Evolutionary conservation across 2,329 filamentous ascomycete genomes (phyloP).

Genomic region (Alternaria conjuncta): DNA sequence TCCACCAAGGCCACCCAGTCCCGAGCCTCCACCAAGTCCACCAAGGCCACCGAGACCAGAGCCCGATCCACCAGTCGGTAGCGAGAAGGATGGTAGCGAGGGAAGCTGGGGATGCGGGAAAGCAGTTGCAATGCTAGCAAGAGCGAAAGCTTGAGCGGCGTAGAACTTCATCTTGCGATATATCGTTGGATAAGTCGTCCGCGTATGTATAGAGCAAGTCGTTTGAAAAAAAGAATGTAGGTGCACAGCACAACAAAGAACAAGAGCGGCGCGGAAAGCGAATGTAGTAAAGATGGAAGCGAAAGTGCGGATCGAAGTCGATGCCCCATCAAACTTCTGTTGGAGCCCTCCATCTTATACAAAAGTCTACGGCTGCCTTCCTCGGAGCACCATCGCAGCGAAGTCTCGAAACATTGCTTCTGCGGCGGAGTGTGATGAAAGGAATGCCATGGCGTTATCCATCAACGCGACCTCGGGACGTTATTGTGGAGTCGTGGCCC

Average conservation of each 20-base stretch:
- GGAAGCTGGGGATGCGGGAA: conserved; percentile 28
- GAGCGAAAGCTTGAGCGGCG: conserved; percentile 19
- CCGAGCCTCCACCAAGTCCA: neutral
- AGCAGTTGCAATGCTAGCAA: conserved; percentile 31
- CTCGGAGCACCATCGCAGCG: neutral
- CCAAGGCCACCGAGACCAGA: neutral
- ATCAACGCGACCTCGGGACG: neutral
- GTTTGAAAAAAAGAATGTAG: conserved; percentile 14
- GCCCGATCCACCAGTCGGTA: conserved; percentile 11
- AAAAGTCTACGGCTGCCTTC: neutral
- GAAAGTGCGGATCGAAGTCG: conserved; percentile 11
- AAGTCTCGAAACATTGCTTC: conserved; percentile 1
- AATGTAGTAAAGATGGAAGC: conserved; percentile 1
- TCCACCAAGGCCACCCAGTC: neutral
- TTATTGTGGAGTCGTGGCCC: neutral
- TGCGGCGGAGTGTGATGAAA: neutral
- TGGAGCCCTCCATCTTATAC: conserved; percentile 1
- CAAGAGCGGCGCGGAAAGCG: neutral
- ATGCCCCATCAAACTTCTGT: neutral
- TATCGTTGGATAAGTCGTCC: neutral
- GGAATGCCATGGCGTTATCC: neutral
- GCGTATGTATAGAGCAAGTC: neutral
- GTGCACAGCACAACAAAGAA: conserved; percentile 29
- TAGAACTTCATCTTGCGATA: conserved; percentile 35
- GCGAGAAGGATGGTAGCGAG: conserved; percentile 17